Percentiles rank a stretch among this genome's conserved stretches.
phyloP scores from a whole-genome alignment of 371 early-diverging fungal species.

The Lichtheimia ornata region DNA sequence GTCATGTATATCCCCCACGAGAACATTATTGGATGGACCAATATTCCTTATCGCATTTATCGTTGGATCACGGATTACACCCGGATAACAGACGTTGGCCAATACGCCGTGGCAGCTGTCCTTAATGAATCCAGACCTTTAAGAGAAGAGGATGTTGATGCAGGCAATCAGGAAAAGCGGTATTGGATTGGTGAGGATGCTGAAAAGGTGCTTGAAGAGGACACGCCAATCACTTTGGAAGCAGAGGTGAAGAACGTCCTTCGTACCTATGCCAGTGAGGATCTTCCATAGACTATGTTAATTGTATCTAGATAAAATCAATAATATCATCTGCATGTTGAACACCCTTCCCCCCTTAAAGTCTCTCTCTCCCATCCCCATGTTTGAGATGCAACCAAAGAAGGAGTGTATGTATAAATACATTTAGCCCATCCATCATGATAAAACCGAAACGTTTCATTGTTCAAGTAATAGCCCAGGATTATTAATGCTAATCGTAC shows the following conservation, averaged over 20 bases:
- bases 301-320: too few relatives aligned
- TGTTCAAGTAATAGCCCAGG: too few relatives aligned
- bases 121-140: conserved; percentile 58
- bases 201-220: conserved; percentile 30
- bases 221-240: conserved; percentile 41
- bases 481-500: too few relatives aligned
- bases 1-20: conserved; percentile 69
- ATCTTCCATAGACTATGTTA: conserved; percentile 9
- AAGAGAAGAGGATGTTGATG: conserved; percentile 48
- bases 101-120: conserved; percentile 56
- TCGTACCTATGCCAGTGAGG: conserved; percentile 41
- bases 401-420: too few relatives aligned
- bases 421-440: too few relatives aligned
- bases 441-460: too few relatives aligned
- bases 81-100: conserved; percentile 59
- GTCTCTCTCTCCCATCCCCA: too few relatives aligned
- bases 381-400: too few relatives aligned
- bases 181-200: conserved; percentile 54
- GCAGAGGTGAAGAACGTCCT: conserved; percentile 33
- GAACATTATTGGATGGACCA: conserved; percentile 69
- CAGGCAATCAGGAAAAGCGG: conserved; percentile 56
- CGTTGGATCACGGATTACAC: conserved; percentile 62
- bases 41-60: conserved; percentile 62
- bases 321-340: too few relatives aligned
- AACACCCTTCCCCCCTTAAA: too few relatives aligned